A percentile compares a stretch with the other conserved stretches of the same genome.
These are phyloP conservation scores for Paecilomyces niveus DNA, from an alignment of 2,329 filamentous ascomycete genomes.

Conservation along the genomic window DNA sequence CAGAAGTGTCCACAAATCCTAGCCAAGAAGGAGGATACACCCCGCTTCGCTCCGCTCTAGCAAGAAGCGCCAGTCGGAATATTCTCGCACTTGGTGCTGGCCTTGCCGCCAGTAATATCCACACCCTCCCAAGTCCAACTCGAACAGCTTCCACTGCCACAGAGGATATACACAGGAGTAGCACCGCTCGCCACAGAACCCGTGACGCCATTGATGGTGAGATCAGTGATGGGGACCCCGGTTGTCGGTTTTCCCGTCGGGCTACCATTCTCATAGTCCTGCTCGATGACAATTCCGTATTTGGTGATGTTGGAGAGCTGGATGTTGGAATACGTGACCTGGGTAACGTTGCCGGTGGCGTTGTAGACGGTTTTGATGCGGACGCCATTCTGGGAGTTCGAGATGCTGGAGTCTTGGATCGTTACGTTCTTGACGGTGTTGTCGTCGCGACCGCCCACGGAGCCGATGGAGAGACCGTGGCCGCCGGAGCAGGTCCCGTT, in stretches of 20 bases:
- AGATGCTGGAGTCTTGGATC: conserved; percentile 44
- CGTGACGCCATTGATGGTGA: conserved; percentile 29
- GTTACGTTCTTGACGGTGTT: conserved; percentile 48
- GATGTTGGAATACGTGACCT: conserved; percentile 49
- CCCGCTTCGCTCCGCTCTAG: conserved; percentile 6
- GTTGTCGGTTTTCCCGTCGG: conserved; percentile 30
- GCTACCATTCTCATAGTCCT: conserved; percentile 49
- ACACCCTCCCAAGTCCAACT: conserved; percentile 49
- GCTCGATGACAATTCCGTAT: conserved; percentile 53
- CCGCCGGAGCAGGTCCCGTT: conserved; percentile 36
- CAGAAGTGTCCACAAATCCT: no score
- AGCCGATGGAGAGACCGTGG: conserved; percentile 27
- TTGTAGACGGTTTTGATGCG: conserved; percentile 52
- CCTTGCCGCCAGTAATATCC: conserved; percentile 46
- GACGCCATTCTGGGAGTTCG: conserved; percentile 38
- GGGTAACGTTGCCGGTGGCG: conserved; percentile 45
- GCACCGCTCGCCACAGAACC: conserved; percentile 29
- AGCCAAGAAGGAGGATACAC: not conserved
- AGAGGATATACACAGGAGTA: conserved; percentile 47
- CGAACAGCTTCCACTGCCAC: conserved; percentile 45
- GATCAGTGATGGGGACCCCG: conserved; percentile 34
- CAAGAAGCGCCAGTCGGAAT: conserved; percentile 32
- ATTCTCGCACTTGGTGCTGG: conserved; percentile 34
- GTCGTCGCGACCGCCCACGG: conserved; percentile 41
- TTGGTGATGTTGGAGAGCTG: conserved; percentile 43